phyloP scores from a whole-genome alignment of 129 eudicot species.

The Kitagawia praeruptora region DNA sequence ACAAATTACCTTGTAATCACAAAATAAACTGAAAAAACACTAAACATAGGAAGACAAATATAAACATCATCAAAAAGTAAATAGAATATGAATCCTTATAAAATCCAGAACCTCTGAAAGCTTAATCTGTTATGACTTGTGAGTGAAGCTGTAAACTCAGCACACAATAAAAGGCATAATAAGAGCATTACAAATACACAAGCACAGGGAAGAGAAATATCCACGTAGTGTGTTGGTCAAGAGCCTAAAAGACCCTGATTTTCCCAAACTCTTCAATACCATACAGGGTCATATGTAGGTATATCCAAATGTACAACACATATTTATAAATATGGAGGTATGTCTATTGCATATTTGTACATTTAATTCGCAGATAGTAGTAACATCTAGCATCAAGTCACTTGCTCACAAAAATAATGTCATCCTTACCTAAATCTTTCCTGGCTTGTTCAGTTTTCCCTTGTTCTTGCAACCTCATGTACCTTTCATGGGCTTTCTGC shows the following conservation, averaged over 20 bases:
- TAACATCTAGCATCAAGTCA: not conserved
- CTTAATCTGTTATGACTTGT: not conserved
- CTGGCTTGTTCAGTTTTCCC: conserved; percentile 96
- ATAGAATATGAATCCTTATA: not conserved
- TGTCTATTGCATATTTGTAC: not conserved
- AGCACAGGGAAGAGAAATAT: not conserved
- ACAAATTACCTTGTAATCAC: not conserved
- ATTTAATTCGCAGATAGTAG: not conserved
- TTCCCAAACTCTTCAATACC: not conserved
- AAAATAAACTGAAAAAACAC: not conserved
- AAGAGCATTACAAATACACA: not conserved
- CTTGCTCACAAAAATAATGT: not conserved
- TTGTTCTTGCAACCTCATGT: conserved; percentile 93
- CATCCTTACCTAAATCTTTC: conserved; percentile 80
- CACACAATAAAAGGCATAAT: not conserved
- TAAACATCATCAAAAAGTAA: not conserved
- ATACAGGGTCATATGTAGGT: not conserved
- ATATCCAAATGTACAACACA: not conserved
- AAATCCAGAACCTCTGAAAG: not conserved
- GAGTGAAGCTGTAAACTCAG: not conserved
- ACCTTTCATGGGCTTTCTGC: conserved; percentile 94
- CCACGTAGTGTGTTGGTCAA: not conserved
- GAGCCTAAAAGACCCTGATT: not conserved
- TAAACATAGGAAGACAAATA: not conserved
- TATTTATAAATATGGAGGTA: not conserved